Evolutionary conservation across 768 basidiomycete genomes (phyloP).

Genomic region (Pleurotus platypus): DNA sequence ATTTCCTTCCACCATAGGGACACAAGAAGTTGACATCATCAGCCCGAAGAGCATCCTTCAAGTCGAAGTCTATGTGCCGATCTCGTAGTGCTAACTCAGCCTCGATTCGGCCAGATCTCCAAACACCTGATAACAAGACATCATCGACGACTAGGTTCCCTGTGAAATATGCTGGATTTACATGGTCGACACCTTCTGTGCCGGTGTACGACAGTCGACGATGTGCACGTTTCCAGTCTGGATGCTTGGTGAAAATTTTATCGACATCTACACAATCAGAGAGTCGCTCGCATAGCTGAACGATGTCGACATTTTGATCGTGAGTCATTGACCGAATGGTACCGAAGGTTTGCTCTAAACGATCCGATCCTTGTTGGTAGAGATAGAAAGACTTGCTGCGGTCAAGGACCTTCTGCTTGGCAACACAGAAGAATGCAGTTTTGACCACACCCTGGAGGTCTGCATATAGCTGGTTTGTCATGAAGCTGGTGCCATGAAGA

Average conservation of each 20-base stretch:
- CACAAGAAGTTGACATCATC: background rate
- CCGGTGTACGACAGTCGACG: background rate
- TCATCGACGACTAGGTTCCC: background rate
- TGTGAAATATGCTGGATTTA: background rate
- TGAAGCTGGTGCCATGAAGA: conserved; percentile 16
- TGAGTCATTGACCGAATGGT: conserved; percentile 18
- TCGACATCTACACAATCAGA: background rate
- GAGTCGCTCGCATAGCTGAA: conserved; percentile 5
- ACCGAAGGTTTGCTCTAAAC: conserved; percentile 24
- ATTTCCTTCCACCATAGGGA: background rate
- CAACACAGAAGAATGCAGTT: conserved; percentile 18
- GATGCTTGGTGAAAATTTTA: background rate
- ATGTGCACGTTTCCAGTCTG: background rate
- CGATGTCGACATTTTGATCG: conserved; percentile 15
- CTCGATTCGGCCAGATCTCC: background rate
- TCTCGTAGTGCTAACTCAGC: background rate
- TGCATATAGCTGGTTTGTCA: conserved; percentile 25
- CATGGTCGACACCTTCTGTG: conserved; percentile 1
- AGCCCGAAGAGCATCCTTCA: background rate
- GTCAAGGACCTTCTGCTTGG: conserved; percentile 22
- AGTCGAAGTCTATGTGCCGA: background rate
- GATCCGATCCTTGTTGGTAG: conserved; percentile 22
- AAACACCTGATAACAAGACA: background rate
- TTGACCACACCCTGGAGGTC: conserved; percentile 26
- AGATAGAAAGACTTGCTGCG: conserved; percentile 14